Evolutionary conservation across 768 basidiomycete genomes (phyloP), one percentile per base, ranked within the genome.

Genomic region (Boletus rubescentipes): DNA sequence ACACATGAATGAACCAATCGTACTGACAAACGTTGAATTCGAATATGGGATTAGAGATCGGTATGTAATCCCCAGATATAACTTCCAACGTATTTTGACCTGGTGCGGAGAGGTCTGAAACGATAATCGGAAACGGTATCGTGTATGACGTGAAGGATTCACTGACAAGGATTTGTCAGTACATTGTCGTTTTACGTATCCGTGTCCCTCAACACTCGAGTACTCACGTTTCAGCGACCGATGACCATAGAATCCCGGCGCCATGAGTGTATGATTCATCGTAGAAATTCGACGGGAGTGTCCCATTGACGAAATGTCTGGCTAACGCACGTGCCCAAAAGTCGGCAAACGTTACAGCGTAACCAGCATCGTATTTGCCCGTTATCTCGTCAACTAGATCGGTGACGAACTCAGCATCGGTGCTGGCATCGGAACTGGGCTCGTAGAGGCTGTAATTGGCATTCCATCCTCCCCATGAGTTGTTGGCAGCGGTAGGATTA

Each of bases 91-190:
- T 49, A 18, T 71, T 69, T 44, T 72, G 63, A 46, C 56, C 51
- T 5, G 66, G 52, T 14, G 66, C 66, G 30, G 37, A 49, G 21
- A 68, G 51, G 56, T 71, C 59, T 0, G 67, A 40, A 6, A 75
- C 66, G 2, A 76, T 52, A 29, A 79, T 70, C 1, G 77, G 78
- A 51, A 78, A 71, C 0, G 78, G 78, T 23, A 74, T 72, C 10
- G 55, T 16, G 40, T 72, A 57, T 21, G 69, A 59, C 9, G 56
- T 49, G 53, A 79, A 77, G 0, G 70, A 60, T 20, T 68, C 57
- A 0, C 73, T 75, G 39, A 26, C 21, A 6, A 40, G 12, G 4
- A 31, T 46, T 20, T 34, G n/a, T 53, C 26, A 64, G 47, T 23
- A n/a, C 3, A 39, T n/a, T 37, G 26, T 7, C 16, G 26, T 16